Evolutionary conservation across 148 eudicot genomes (phyloP), one percentile per base, ranked within the genome.

Genomic region (Bassia scoparia): DNA sequence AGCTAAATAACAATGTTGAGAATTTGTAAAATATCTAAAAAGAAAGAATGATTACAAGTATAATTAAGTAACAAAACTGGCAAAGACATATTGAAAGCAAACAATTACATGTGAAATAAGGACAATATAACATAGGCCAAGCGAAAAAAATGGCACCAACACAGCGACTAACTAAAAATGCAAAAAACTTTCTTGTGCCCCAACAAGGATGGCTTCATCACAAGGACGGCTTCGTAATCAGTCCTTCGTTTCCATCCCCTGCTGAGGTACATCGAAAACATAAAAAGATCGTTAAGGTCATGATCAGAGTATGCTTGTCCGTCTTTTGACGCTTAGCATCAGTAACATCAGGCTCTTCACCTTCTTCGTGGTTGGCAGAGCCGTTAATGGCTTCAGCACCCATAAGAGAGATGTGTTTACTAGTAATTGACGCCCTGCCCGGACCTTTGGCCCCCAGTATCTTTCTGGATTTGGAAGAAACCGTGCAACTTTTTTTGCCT

Each of bases 381-480:
- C 85, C 88, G 48, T 93, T 89, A 1, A 93, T 71, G 63, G 94
- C 94, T 20, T 89, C 81, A 2, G 86, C 77, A 33, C 97, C 98
- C 78, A 93, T 53, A 61, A 90, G 87, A 8, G 98, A 91, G 0
- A 83, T 76, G 46, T 95, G 98, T 77, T 95, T 95, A 84, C 89
- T 88, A 21, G 96, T 91, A 49, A 91, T 78, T 67, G 76, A 68
- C 97, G 96, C 35, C 98, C 98, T 5, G 96, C 98, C 76, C 96
- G 78, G 6, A 95, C 90, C 82, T 95, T 95, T 1, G 98, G 98
- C 31, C 98, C 97, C 98, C 98, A 95, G 77, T 95, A 85, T 67
- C 84, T 87, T 79, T 95, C 93, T 6, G 97, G 97, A 74, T 95
- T 95, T 0, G 96, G 96, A 56, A 87, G 97, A 73, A 88, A 91